These are phyloP conservation scores for Phytophthora agathidicida DNA, from an alignment of 352 stramenopile genomes.

Conservation along the genomic window DNA sequence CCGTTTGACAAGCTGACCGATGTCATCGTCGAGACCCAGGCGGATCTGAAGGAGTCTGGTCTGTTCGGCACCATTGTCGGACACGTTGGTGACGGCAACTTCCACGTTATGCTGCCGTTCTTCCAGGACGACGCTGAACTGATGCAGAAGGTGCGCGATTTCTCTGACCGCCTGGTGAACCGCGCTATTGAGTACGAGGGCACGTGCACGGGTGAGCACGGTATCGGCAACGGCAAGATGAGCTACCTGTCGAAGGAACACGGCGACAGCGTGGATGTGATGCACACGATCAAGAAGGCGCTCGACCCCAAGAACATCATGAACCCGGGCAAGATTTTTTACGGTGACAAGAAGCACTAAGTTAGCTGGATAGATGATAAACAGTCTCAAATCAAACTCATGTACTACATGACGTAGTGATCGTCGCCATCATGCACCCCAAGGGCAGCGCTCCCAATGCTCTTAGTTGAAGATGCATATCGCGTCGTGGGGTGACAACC, in stretches of 20 bases:
- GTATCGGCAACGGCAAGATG: slow-evolving; percentile 96
- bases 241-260: slow-evolving; percentile 92
- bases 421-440: slow-evolving; percentile 7
- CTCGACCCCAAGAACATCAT: slow-evolving; percentile 97
- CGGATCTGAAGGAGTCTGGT: slow-evolving; percentile 86
- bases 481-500: background rate
- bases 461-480: background rate
- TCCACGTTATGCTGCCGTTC: slow-evolving; percentile 97
- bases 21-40: slow-evolving; percentile 93
- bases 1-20: slow-evolving; percentile 94
- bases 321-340: slow-evolving; percentile 98
- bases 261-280: slow-evolving; percentile 91
- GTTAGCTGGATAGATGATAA: slow-evolving; percentile 12
- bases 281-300: slow-evolving; percentile 94
- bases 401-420: slow-evolving; percentile 31
- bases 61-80: slow-evolving; percentile 94
- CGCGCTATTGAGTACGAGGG: slow-evolving; percentile 91
- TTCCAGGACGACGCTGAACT: slow-evolving; percentile 85
- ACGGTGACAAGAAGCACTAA: slow-evolving; percentile 43
- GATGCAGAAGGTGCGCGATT: slow-evolving; percentile 84
- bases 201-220: slow-evolving; percentile 99
- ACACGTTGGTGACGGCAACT: slow-evolving; percentile 97
- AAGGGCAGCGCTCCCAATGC: too few species aligned
- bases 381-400: too few species aligned
- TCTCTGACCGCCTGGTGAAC: slow-evolving; percentile 87